phyloP scores from a whole-genome alignment of 1,139 yeast genomes.

The Zhuliangozyma parablackwelliae region DNA sequence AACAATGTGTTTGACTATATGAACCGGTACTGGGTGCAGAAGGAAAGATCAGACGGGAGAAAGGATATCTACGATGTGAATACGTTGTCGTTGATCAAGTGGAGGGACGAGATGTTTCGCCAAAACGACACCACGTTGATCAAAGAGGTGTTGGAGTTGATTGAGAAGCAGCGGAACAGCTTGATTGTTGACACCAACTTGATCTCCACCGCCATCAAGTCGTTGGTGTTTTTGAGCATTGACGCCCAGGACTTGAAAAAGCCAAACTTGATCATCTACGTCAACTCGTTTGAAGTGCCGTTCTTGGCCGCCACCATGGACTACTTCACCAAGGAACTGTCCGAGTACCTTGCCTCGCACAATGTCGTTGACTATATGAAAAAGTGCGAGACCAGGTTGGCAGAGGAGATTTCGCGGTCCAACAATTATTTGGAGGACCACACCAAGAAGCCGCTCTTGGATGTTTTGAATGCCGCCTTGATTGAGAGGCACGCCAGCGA shows the following conservation, averaged over 20 bases:
- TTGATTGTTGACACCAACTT: slow-evolving; percentile 66
- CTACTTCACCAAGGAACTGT: slow-evolving; percentile 71
- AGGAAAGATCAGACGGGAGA: slow-evolving; percentile 94
- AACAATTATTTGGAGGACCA: slow-evolving; percentile 82
- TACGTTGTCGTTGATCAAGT: slow-evolving; percentile 78
- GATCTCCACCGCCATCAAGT: slow-evolving; percentile 73
- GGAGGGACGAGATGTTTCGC: slow-evolving; percentile 82
- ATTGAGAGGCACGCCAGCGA: slow-evolving; percentile 75
- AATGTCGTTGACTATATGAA: slow-evolving; percentile 89
- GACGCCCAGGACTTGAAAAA: slow-evolving; percentile 81
- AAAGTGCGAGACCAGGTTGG: slow-evolving; percentile 76
- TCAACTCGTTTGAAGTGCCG: slow-evolving; percentile 70
- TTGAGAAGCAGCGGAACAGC: slow-evolving; percentile 76
- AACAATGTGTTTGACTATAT: slow-evolving; percentile 93
- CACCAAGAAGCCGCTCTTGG: slow-evolving; percentile 73
- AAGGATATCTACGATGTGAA: slow-evolving; percentile 87
- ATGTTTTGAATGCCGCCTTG: slow-evolving; percentile 68
- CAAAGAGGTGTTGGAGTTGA: slow-evolving; percentile 68
- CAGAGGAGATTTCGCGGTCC: slow-evolving; percentile 77
- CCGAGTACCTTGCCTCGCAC: slow-evolving; percentile 60
- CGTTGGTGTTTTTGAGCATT: slow-evolving; percentile 74
- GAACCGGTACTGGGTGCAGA: slow-evolving; percentile 96
- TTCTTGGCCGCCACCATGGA: slow-evolving; percentile 71
- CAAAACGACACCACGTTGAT: slow-evolving; percentile 58
- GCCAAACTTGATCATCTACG: slow-evolving; percentile 77